Evolutionary conservation across 352 stramenopile genomes (phyloP), one percentile per base, ranked within the genome.

Genomic region (Sclerospora graminicola): DNA sequence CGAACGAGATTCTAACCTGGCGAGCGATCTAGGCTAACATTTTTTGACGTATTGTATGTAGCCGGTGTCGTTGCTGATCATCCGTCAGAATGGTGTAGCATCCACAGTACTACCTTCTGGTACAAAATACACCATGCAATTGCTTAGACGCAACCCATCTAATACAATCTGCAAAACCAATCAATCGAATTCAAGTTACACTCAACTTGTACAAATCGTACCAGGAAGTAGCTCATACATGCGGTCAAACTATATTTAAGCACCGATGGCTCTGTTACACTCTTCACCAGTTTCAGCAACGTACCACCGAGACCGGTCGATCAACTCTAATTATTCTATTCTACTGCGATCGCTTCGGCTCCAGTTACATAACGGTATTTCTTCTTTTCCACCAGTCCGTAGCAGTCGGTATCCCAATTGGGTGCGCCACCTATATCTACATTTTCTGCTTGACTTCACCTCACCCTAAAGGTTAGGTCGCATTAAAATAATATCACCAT

Each of bases 1-100:
- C n/a, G n/a, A n/a, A n/a, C n/a, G n/a, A n/a, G n/a, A n/a, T n/a
- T n/a, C n/a, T n/a, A n/a, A n/a, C n/a, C n/a, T n/a, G n/a, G n/a
- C n/a, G n/a, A n/a, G n/a, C n/a, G n/a, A n/a, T n/a, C n/a, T n/a
- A n/a, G n/a, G n/a, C n/a, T n/a, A n/a, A n/a, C n/a, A n/a, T n/a
- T n/a, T n/a, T n/a, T n/a, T n/a, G n/a, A n/a, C 81, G 44, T 84
- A 89, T 58, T 90, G 78, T 53, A 84, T 67, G 54, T 92, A 92
- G 37, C 81, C 81, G n/a, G 78, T 84, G 48, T 90, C 78, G 27
- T 86, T 89, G 45, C 79, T 76, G 20, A 92, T 71, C 66, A 92
- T 75, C 48, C 81, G 67, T 33, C 90, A 61, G 44, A 89, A 90
- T 19, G 81, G 76, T 14, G 78, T 73, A 8, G 78, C 76, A 43